phyloP scores from a whole-genome alignment of 2,329 filamentous ascomycete genomes.

The Graphilbum fragrans region DNA sequence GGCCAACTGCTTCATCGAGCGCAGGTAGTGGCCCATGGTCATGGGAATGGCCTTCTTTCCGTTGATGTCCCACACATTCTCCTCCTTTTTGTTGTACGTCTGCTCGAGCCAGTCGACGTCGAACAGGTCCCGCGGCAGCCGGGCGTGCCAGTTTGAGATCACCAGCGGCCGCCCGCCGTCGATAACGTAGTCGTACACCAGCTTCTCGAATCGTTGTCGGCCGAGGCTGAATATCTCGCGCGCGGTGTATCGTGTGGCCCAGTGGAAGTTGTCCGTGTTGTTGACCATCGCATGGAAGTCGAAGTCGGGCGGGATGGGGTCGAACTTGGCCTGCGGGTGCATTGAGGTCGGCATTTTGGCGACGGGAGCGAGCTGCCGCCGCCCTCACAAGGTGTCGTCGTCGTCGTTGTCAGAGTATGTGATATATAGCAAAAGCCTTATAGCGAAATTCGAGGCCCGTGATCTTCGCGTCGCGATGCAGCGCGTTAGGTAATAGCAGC shows the following conservation, averaged over 20 bases:
- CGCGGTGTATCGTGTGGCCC: slow-evolving; percentile 68
- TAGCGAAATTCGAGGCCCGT: no score
- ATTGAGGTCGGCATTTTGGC: slow-evolving; percentile 58
- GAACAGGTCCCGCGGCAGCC: slow-evolving; percentile 67
- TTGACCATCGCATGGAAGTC: slow-evolving; percentile 68
- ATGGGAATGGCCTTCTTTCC: slow-evolving; percentile 65
- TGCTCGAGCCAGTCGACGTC: slow-evolving; percentile 67
- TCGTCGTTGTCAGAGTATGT: background rate
- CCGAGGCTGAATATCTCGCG: slow-evolving; percentile 68
- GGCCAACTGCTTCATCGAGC: slow-evolving; percentile 72
- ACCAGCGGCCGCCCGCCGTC: slow-evolving; percentile 78
- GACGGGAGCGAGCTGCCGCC: background rate
- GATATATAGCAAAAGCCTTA: no score
- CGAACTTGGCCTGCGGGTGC: slow-evolving; percentile 78
- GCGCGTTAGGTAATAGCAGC: no score
- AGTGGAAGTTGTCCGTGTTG: slow-evolving; percentile 71
- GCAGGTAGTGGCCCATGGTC: slow-evolving; percentile 81
- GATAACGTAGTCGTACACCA: slow-evolving; percentile 75
- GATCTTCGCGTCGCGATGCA: no score
- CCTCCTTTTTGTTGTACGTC: slow-evolving; percentile 69
- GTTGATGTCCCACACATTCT: slow-evolving; percentile 72
- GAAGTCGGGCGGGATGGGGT: slow-evolving; percentile 78
- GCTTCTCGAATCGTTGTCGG: slow-evolving; percentile 69
- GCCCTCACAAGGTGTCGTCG: background rate
- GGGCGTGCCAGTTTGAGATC: slow-evolving; percentile 74